phyloP scores from a whole-genome alignment of 805 yeast genomes.

The Babjeviella inositovora region DNA sequence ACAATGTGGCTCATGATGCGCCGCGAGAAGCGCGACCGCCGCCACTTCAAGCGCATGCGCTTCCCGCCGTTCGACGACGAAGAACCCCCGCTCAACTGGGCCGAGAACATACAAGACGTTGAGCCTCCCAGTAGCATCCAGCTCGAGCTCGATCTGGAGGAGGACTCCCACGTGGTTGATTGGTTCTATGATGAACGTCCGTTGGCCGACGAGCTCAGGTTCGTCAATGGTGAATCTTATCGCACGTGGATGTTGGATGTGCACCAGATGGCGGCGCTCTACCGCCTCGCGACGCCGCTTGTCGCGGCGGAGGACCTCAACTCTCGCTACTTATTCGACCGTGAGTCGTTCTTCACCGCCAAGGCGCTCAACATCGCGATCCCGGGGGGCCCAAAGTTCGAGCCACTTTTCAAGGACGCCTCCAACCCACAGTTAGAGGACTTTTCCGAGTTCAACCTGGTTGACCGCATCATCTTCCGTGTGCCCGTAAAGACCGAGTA shows the following conservation, averaged over 20 bases:
- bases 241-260: conserved; percentile 51
- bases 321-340: conserved; percentile 58
- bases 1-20: conserved; percentile 88
- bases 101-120: conserved; percentile 60
- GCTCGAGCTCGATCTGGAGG: conserved; percentile 45
- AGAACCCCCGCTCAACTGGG: conserved; percentile 79
- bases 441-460: conserved; percentile 77
- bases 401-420: conserved; percentile 58
- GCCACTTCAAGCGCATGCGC: conserved; percentile 79
- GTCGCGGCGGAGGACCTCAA: conserved; percentile 37
- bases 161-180: conserved; percentile 42
- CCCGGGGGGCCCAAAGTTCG: conserved; percentile 95
- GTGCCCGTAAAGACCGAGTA: conserved; percentile 68
- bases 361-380: conserved; percentile 76
- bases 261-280: conserved; percentile 45
- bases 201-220: conserved; percentile 31
- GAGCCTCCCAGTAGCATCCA: conserved; percentile 62
- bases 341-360: conserved; percentile 72
- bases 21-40: conserved; percentile 80
- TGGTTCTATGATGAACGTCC: conserved; percentile 81
- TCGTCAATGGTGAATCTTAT: conserved; percentile 68
- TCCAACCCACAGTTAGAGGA: conserved; percentile 55
- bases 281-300: conserved; percentile 58
- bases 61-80: conserved; percentile 97
- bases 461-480: conserved; percentile 77